Conservation (phyloP, 2,329 filamentous ascomycete genomes). For the Diaporthe longicolla region DNA sequence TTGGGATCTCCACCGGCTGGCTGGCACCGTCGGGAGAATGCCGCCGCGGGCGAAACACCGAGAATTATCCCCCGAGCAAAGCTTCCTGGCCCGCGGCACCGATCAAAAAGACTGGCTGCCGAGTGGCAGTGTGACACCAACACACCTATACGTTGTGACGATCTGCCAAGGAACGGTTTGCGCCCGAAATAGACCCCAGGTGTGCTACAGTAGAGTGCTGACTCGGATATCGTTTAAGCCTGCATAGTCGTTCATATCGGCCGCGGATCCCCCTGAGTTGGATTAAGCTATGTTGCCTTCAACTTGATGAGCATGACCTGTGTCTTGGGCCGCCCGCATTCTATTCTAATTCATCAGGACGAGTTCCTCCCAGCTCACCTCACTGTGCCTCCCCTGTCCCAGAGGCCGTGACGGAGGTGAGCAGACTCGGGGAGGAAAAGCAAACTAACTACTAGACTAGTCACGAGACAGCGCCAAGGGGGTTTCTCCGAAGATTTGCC, state of each 20-base stretch:
- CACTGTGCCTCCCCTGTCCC: background rate
- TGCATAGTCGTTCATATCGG: conserved; percentile 5
- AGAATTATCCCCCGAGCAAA: conserved; percentile 23
- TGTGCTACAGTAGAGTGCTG: conserved; percentile 18
- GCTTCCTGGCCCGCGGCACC: conserved; percentile 14
- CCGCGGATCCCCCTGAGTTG: conserved; percentile 17
- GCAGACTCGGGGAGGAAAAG: conserved; percentile 1
- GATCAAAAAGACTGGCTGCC: background rate
- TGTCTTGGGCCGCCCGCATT: background rate
- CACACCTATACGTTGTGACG: background rate
- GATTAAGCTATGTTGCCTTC: background rate
- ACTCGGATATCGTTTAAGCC: conserved; percentile 20
- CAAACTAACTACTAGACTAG: background rate
- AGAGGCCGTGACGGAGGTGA: background rate
- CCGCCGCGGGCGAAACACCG: conserved; percentile 22
- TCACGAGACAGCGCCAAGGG: conserved; percentile 26
- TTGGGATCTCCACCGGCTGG: conserved; percentile 21
- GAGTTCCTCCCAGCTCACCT: background rate
- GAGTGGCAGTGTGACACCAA: conserved; percentile 11
- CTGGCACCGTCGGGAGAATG: conserved; percentile 23
- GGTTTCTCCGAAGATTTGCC: conserved; percentile 30
- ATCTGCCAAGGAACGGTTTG: conserved; percentile 3
- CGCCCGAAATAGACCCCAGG: conserved; percentile 18
- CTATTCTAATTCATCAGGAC: background rate
- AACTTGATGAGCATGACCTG: background rate